Evolutionary conservation across 768 basidiomycete genomes (phyloP).

Genomic region (Auriscalpium vulgare): DNA sequence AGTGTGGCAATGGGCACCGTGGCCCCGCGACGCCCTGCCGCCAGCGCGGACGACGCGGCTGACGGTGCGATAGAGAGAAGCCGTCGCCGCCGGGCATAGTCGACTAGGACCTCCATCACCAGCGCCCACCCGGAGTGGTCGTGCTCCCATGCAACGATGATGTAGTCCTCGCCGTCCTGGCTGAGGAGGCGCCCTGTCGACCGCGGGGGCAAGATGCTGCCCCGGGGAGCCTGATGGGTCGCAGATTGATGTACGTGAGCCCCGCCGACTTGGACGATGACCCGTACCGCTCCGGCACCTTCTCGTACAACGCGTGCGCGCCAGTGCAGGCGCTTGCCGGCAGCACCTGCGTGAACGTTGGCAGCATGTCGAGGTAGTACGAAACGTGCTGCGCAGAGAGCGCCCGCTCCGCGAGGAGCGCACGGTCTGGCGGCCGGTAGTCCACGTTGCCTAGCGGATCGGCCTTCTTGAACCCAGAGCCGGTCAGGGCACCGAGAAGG

Average conservation of each 20-base stretch:
- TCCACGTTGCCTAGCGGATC: conserved; percentile 55
- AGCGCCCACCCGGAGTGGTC: conserved; percentile 83
- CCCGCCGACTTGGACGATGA: conserved; percentile 39
- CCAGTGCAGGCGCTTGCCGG: conserved; percentile 55
- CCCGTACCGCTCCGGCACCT: conserved; percentile 52
- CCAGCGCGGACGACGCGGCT: not conserved
- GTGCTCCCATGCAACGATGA: conserved; percentile 75
- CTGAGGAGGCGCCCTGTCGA: conserved; percentile 67
- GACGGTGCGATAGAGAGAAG: conserved; percentile 25
- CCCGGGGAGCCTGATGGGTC: conserved; percentile 72
- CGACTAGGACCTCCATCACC: conserved; percentile 71
- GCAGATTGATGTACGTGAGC: conserved; percentile 54
- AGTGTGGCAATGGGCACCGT: conserved; percentile 23
- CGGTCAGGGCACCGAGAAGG: conserved; percentile 71
- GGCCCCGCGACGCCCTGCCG: not conserved
- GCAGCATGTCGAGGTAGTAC: conserved; percentile 63
- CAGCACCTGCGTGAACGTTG: conserved; percentile 70
- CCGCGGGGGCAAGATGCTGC: conserved; percentile 57
- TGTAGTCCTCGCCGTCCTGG: conserved; percentile 57
- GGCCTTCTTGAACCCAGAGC: conserved; percentile 67
- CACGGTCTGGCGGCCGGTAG: conserved; percentile 31
- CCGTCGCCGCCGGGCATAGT: conserved; percentile 58
- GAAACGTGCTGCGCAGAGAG: conserved; percentile 64
- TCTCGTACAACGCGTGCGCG: conserved; percentile 65
- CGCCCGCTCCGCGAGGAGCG: conserved; percentile 40